A percentile compares a stretch with the other conserved stretches of the same genome.
Conservation (phyloP, 306 rosid species). For the Fagus sylvatica region DNA sequence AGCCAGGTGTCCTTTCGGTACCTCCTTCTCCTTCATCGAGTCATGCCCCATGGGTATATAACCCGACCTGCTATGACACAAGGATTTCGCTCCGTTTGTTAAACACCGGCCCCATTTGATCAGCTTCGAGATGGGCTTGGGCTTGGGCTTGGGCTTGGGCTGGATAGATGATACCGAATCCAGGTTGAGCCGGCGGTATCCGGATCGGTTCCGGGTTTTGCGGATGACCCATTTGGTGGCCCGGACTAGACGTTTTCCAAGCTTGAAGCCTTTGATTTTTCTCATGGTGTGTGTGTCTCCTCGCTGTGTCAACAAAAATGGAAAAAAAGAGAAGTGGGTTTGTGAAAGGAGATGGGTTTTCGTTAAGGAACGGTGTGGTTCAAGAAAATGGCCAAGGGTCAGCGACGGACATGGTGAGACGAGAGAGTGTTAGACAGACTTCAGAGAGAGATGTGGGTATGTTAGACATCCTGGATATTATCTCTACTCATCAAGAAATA, state of each 20-base stretch:
- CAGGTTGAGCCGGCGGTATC: slow-evolving; percentile 25
- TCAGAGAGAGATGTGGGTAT: slow-evolving; percentile 66
- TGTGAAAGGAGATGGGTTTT: neutral
- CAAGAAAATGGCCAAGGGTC: slow-evolving; percentile 76
- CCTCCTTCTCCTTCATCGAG: slow-evolving; percentile 9
- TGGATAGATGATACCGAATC: neutral
- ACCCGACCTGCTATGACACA: slow-evolving; percentile 42
- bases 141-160: neutral
- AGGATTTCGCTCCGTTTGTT: slow-evolving; percentile 43
- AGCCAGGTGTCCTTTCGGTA: slow-evolving; percentile 83
- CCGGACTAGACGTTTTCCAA: slow-evolving; percentile 53
- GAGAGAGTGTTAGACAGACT: slow-evolving; percentile 53
- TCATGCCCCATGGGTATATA: slow-evolving; percentile 45
- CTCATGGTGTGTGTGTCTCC: slow-evolving; percentile 20
- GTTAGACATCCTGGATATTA: slow-evolving; percentile 45
- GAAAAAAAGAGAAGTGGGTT: neutral
- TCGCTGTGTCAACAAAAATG: neutral
- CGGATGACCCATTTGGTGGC: slow-evolving; percentile 48
- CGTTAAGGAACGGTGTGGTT: slow-evolving; percentile 3
- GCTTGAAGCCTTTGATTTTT: slow-evolving; percentile 57
- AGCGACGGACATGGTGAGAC: slow-evolving; percentile 67
- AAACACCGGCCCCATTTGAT: slow-evolving; percentile 62
- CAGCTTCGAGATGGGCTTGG: slow-evolving; percentile 39
- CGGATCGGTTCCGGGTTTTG: slow-evolving; percentile 26
- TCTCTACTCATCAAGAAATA: neutral